Conservation (phyloP, 1,284 basidiomycete species). For the Inonotus hispidus region DNA sequence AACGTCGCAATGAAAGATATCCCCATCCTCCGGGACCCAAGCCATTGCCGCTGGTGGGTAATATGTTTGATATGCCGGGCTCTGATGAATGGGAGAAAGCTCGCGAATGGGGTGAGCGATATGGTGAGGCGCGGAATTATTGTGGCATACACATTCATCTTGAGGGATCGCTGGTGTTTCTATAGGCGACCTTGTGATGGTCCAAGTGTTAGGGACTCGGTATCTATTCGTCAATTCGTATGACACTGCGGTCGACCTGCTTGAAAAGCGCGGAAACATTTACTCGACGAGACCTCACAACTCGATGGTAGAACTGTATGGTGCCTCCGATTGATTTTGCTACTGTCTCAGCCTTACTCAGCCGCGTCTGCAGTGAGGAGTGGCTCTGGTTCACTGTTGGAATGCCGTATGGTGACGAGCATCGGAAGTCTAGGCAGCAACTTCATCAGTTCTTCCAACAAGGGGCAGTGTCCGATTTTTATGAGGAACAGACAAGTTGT, state of each 20-base stretch:
- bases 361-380: not conserved
- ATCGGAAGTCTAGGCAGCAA: not conserved
- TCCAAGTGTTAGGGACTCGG: constrained; percentile 22
- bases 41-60: constrained; percentile 7
- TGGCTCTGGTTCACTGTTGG: constrained; percentile 8
- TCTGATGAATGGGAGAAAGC: constrained; percentile 8
- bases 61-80: constrained; percentile 13
- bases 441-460: constrained; percentile 6
- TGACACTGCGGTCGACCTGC: constrained; percentile 21
- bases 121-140: not conserved
- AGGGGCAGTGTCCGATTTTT: not conserved
- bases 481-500: not conserved
- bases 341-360: not conserved
- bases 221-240: constrained; percentile 24
- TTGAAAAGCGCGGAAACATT: constrained; percentile 23
- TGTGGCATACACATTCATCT: not conserved
- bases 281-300: constrained; percentile 23
- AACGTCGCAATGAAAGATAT: not conserved
- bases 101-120: constrained; percentile 4
- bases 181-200: constrained; percentile 25
- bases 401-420: constrained; percentile 11
- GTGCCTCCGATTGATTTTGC: not conserved
- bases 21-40: constrained; percentile 11
- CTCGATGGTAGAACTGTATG: constrained; percentile 16
- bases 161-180: not conserved